Evolutionary conservation across 140 eudicot genomes (phyloP).

Genomic region (Anethum foeniculum): DNA sequence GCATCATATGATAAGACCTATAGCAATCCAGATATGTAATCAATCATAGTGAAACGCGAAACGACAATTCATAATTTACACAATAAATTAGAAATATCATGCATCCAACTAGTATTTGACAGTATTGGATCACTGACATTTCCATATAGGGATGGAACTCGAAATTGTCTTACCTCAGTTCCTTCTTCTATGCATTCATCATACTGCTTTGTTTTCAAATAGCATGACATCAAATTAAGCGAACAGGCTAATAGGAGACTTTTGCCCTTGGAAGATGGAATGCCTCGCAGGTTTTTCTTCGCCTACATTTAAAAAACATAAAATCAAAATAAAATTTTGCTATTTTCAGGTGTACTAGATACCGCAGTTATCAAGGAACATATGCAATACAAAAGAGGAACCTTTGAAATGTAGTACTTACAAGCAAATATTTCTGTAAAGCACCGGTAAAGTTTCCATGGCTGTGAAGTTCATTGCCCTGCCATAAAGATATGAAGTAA

Average conservation of each 20-base stretch:
- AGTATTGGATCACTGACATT: not conserved
- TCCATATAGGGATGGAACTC: not conserved
- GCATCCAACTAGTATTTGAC: not conserved
- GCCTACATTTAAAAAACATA: slow-evolving; percentile 36
- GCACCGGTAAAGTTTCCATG: slow-evolving; percentile 73
- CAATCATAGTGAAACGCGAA: not conserved
- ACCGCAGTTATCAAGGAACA: slow-evolving; percentile 1
- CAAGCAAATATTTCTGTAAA: slow-evolving; percentile 71
- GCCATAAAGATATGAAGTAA: slow-evolving; percentile 16
- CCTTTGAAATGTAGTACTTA: slow-evolving; percentile 28
- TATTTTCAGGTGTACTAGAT: not conserved
- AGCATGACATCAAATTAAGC: slow-evolving; percentile 91
- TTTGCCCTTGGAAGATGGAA: slow-evolving; percentile 65
- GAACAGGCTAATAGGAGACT: slow-evolving; percentile 68
- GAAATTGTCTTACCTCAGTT: slow-evolving; percentile 53
- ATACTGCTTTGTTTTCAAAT: slow-evolving; percentile 72
- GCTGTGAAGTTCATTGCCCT: slow-evolving; percentile 92
- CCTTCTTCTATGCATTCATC: slow-evolving; percentile 91
- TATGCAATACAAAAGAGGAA: slow-evolving; percentile 9
- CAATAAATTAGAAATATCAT: not conserved
- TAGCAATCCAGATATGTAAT: slow-evolving; percentile 12
- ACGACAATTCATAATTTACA: not conserved
- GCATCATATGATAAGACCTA: slow-evolving; percentile 75
- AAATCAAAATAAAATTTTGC: not conserved
- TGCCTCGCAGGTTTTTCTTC: slow-evolving; percentile 64